Base-by-base conservation (phyloP, 2,329 filamentous ascomycete species). In the Talaromyces funiculosus region DNA sequence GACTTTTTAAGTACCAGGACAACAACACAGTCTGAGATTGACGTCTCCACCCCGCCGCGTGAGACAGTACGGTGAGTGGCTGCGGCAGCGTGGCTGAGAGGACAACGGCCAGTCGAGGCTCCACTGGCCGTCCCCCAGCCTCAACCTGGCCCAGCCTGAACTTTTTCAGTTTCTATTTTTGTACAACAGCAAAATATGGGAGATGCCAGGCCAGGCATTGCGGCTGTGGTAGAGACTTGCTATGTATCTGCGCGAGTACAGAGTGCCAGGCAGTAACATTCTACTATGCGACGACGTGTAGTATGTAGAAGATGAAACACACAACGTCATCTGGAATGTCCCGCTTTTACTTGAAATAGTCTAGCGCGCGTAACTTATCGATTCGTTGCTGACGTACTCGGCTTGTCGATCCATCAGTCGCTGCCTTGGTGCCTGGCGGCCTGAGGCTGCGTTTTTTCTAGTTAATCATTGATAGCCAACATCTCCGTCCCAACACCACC, bases 401-500 rank as follows among this genome's bases (percentile, higher is more conserved):
- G 31, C 45, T 24, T 49, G 24, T 49, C 26, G 24, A 33, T 49
- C 43, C 14, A 10, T 20, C n/a, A 2, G n/a, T 38, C 2, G 16
- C 4, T 26, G 22, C 20, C 42, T 24, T 26, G 12, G 9, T 45
- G 20, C 42, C 42, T 45, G 20, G 1, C 16, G 24, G 42, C 42
- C 42, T 24, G 20, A 45, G 42, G 42, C 14, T 45, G 20, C 2
- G 10, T 12, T 42, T 7, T 16, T 40, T 33, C 31, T 33, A 33
- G 31, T 9, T 33, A 33, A 33, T 33, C 5, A n/a, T 42, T 20
- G 43, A 47, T 18, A 10, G 2, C 29, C 43, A 47, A 47, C 24
- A 80, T 65, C 63, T 82, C 79, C 73, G 81, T 78, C 1, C 81
- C 81, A 35, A 82, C 79, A 24, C 81, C 81, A 57, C 75, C 77